Conservation (phyloP, 2,329 filamentous ascomycete species). For the Calonectria pauciramosa region DNA sequence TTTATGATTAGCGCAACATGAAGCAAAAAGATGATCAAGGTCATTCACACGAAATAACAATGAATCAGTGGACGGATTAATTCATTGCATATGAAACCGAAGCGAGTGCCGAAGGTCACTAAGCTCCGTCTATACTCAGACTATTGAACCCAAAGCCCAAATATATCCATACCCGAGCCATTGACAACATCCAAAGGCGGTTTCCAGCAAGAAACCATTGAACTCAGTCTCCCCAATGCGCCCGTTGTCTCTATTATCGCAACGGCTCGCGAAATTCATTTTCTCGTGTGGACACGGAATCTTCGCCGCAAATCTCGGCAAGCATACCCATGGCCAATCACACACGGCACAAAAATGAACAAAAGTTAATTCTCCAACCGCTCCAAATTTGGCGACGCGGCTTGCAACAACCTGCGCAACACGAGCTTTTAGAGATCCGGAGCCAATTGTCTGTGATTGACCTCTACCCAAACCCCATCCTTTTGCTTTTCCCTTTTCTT, state of each 20-base stretch:
- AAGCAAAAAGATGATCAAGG: background rate
- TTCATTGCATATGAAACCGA: background rate
- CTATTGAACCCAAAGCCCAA: background rate
- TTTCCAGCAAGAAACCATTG: background rate
- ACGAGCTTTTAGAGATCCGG: background rate
- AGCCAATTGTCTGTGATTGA: background rate
- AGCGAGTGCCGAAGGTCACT: background rate
- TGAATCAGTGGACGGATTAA: background rate
- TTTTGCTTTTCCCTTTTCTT: background rate
- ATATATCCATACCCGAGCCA: background rate
- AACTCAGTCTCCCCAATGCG: background rate
- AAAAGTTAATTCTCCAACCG: background rate
- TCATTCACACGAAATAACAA: background rate
- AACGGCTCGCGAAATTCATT: background rate
- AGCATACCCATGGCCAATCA: background rate
- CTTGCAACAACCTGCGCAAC: background rate
- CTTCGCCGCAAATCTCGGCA: conserved; percentile 9
- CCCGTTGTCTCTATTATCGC: background rate
- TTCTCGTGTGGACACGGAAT: background rate
- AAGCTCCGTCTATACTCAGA: background rate
- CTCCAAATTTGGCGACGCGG: background rate
- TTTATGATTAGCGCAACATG: background rate
- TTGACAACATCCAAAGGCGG: background rate
- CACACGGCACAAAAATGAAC: background rate
- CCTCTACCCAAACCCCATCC: background rate